Evolutionary conservation across 2,329 filamentous ascomycete species (phyloP), one percentile per base, ranked within the genome.

Genomic region (Botrytis aclada): DNA sequence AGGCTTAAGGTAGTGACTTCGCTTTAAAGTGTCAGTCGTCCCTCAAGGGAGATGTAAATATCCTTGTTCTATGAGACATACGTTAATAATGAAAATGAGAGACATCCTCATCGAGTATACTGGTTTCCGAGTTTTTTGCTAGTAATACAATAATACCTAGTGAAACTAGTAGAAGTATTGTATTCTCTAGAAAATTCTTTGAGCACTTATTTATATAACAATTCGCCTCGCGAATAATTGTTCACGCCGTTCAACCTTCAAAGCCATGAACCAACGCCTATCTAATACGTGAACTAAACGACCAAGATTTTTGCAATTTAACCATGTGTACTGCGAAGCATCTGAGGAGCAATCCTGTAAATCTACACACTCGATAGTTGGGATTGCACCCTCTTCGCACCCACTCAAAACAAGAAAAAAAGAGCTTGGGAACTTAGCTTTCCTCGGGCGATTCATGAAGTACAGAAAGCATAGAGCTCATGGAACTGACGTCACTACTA

Each of bases 401-500:
- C 7, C 16, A n/a, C 6, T 56, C 29, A 56, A 29, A 16, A 29
- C n/a, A 18, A 54, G n/a, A 18, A 65, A 47, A 47, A 34, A 1
- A 45, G 20, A 47, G 32, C 29, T 1, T 47, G 16, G 6, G 9
- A 12, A 58, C 47, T 58, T 56, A 71, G 56, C 29, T 32, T 66
- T 71, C 70, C 12, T 71, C 61, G 20, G 70, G 70, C 1, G 61
- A 65, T 47, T 71, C 70, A 22, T 66, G 47, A n/a, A 71, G 61
- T 18, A 66, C 61, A 45, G 70, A 71, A 18, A 71, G 62, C 61
- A 71, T 71, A 22, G 70, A 71, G 14, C 70, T 66, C 60, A 66
- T 22, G 4, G 70, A 45, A 12, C 70, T 71, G 41, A 66, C n/a
- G 43, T 60, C 70, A 45, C 61, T 66, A 34, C 47, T 56, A 29